These are phyloP conservation scores for Austroboletus niveus DNA, from an alignment of 1,284 basidiomycete species.

Conservation along the genomic window DNA sequence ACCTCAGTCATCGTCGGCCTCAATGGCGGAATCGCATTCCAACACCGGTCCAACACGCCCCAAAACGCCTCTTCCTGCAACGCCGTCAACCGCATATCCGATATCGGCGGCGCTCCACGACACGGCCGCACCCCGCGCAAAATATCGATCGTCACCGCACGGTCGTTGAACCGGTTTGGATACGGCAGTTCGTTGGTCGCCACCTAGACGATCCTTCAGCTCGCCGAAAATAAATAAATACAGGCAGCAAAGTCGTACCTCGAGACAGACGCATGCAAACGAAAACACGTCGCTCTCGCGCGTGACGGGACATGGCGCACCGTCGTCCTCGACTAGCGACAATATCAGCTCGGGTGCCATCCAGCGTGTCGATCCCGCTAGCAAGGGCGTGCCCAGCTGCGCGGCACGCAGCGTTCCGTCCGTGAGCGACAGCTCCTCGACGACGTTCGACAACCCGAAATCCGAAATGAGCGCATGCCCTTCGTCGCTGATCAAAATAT, in stretches of 20 bases:
- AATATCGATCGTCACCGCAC: conserved; percentile 53
- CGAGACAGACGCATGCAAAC: conserved; percentile 55
- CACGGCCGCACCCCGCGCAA: conserved; percentile 49
- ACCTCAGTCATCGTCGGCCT: conserved; percentile 32
- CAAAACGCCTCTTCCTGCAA: conserved; percentile 34
- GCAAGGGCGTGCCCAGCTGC: conserved; percentile 44
- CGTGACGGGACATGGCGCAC: conserved; percentile 41
- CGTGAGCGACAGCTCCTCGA: conserved; percentile 47
- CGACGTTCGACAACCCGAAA: conserved; percentile 56
- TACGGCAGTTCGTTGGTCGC: conserved; percentile 52
- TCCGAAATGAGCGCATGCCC: conserved; percentile 55
- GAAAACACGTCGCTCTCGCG: conserved; percentile 56
- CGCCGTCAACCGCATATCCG: conserved; percentile 18
- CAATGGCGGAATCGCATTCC: conserved; percentile 32
- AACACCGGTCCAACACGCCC: conserved; percentile 43
- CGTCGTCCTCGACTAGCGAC: conserved; percentile 48
- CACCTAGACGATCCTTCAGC: conserved; percentile 34
- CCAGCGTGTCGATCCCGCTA: conserved; percentile 48
- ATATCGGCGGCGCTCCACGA: conserved; percentile 22
- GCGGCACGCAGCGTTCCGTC: conserved; percentile 21
- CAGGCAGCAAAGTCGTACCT: conserved; percentile 36
- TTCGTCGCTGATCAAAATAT: conserved; percentile 51
- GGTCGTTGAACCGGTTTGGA: conserved; percentile 49
- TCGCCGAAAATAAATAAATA: background rate
- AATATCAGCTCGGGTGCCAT: conserved; percentile 54